Evolutionary conservation across 345 rosid genomes (phyloP), one percentile per base, ranked within the genome.

Genomic region (Geranium rotundifolium): DNA sequence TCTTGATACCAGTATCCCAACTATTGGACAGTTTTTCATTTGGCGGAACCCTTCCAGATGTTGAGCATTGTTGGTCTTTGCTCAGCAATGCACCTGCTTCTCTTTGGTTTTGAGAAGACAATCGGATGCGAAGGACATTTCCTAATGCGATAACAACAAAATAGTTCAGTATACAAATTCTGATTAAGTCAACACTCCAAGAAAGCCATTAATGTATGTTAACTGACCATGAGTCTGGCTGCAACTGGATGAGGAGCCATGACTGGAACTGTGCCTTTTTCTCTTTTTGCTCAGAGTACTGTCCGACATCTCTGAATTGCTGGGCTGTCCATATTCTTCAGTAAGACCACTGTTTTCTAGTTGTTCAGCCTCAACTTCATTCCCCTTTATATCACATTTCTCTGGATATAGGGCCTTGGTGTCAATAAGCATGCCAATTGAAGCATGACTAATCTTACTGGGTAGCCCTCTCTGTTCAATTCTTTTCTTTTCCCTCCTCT

Each of bases 321-420:
- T 72, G 17, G 88, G 85, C 23, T 65, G 78, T 7, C 70, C 82
- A 60, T 79, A 83, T 61, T 91, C 97, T 67, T 82, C 81, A 0
- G 91, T 80, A 59, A 88, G 64, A 18, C 68, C 75, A 79, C 93
- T 86, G 75, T 74, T 84, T 61, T 79, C 82, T 59, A 63, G 58
- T 17, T 50, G 60, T 57, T 82, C 87, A 9, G 63, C 84, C 17
- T 74, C 85, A 30, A 34, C 64, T 0, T 69, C 67, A 6, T 59
- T 14, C 17, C 56, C 39, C 60, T 67, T 63, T 19, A 62, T 19
- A 18, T 34, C 54, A 56, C 29, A 41, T 50, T 69, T 54, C 34
- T 17, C 46, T 4, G n/a, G 17, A 6, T 16, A 60, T 23, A 23
- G 27, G 4, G 4, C 31, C 37, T 65, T 62, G 57, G 23, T 59